These are phyloP conservation scores for Backusella mclennaniae DNA, from an alignment of 192 early-diverging fungal genomes.

Conservation along the genomic window DNA sequence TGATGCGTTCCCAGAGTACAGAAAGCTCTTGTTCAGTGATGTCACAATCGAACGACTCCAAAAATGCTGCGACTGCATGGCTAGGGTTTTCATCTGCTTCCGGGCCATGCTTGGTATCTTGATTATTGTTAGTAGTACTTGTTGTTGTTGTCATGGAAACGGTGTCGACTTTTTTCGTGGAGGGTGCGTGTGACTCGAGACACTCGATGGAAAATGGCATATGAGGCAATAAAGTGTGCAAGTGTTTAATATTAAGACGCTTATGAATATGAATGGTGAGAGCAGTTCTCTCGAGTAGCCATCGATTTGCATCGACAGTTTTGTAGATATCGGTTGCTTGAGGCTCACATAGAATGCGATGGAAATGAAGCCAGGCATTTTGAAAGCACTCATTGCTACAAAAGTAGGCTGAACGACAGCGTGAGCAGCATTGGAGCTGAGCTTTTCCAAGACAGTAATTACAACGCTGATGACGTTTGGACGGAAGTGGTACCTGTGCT, in stretches of 20 bases:
- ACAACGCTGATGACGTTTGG: conserved; percentile 21
- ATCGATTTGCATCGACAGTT: conserved; percentile 17
- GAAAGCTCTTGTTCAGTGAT: conserved; percentile 11
- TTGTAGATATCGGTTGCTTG: conserved; percentile 14
- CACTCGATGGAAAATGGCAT: conserved; percentile 16
- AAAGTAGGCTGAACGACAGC: conserved; percentile 31
- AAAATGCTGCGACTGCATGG: not conserved
- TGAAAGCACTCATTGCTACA: conserved; percentile 30
- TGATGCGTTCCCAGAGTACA: not conserved
- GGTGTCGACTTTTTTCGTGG: not conserved
- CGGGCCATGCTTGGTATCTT: not conserved
- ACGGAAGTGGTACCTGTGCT: conserved; percentile 24
- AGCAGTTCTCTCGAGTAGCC: conserved; percentile 17
- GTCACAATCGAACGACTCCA: conserved; percentile 8
- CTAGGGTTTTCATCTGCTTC: not conserved
- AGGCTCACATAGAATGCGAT: conserved; percentile 21
- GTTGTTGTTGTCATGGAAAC: not conserved
- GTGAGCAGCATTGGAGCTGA: conserved; percentile 28
- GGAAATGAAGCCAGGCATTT: conserved; percentile 31
- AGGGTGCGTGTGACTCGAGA: conserved; percentile 9
- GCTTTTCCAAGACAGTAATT: conserved; percentile 26
- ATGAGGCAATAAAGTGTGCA: conserved; percentile 16
- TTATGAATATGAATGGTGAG: conserved; percentile 18
- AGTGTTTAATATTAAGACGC: conserved; percentile 24
- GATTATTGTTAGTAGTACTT: not conserved